A percentile compares a stretch with the other conserved stretches of the same genome.
These are phyloP conservation scores for Incumbomyces delicatus DNA, from an alignment of 2,329 filamentous ascomycete species.

Conservation along the genomic window DNA sequence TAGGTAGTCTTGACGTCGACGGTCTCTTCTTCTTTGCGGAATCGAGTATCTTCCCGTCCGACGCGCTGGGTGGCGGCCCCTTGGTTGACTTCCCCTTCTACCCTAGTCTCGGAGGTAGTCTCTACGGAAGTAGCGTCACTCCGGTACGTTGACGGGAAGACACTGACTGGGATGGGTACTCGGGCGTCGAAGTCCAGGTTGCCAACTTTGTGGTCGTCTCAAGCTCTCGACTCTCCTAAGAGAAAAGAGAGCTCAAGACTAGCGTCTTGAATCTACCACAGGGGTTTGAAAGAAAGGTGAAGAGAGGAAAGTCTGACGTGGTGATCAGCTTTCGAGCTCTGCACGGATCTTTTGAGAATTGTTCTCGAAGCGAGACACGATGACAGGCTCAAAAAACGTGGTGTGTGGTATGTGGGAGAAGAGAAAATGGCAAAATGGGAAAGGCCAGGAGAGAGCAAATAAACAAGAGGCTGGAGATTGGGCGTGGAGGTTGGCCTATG, in stretches of 20 bases:
- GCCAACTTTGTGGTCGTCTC: slow-evolving; percentile 19
- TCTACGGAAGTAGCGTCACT: slow-evolving; percentile 58
- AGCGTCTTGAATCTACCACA: slow-evolving; percentile 6
- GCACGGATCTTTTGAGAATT: slow-evolving; percentile 3
- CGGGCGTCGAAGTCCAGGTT: slow-evolving; percentile 45
- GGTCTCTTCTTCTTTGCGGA: slow-evolving; percentile 70
- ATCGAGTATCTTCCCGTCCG: slow-evolving; percentile 96
- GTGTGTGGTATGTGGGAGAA: background rate
- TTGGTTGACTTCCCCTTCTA: slow-evolving; percentile 81
- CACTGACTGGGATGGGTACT: slow-evolving; percentile 98
- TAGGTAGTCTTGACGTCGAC: slow-evolving; percentile 55
- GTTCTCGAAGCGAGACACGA: slow-evolving; percentile 6
- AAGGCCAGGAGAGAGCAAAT: slow-evolving; percentile 6
- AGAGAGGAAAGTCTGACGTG: slow-evolving; percentile 4
- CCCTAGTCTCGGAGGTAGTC: slow-evolving; percentile 56
- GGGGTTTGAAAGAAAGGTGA: slow-evolving; percentile 9
- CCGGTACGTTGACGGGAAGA: slow-evolving; percentile 98
- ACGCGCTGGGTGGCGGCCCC: slow-evolving; percentile 59
- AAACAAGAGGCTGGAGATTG: slow-evolving; percentile 3
- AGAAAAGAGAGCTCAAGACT: slow-evolving; percentile 25
- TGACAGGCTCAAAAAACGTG: background rate
- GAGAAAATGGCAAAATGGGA: background rate
- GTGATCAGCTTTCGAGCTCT: slow-evolving; percentile 4
- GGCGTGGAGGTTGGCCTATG: slow-evolving; percentile 5
- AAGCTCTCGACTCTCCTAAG: slow-evolving; percentile 23